Percentiles rank a stretch among this genome's conserved stretches.
phyloP scores from a whole-genome alignment of 805 yeast genomes.

The Yarrowia sp. region DNA sequence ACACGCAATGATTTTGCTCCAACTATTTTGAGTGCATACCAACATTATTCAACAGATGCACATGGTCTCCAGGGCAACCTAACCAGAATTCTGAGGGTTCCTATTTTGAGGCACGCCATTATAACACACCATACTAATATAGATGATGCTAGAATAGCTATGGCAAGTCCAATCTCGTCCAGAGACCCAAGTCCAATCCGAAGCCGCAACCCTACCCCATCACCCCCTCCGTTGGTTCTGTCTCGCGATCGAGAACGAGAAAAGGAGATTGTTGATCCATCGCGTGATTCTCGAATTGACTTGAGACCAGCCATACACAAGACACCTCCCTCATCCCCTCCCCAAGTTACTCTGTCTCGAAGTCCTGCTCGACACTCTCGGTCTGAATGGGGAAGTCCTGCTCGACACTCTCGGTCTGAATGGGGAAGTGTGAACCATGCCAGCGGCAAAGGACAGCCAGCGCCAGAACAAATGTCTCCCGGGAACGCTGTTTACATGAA shows the following conservation, averaged over 20 bases:
- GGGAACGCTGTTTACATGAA: constrained; percentile 12
- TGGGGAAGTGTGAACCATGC: background rate
- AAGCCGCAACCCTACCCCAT: background rate
- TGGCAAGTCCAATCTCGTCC: background rate
- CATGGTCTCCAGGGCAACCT: too few relatives aligned
- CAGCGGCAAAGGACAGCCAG: background rate
- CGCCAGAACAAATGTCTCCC: background rate
- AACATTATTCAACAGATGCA: too few relatives aligned
- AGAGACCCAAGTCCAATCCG: background rate
- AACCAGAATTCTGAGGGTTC: too few relatives aligned
- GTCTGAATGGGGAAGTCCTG: background rate
- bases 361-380: background rate
- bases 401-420: background rate
- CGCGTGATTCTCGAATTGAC: background rate
- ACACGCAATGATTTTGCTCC: too few relatives aligned
- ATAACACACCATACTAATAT: background rate
- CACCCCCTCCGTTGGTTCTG: background rate
- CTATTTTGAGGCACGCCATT: too few relatives aligned
- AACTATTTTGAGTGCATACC: too few relatives aligned
- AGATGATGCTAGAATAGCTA: background rate
- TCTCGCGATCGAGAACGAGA: background rate
- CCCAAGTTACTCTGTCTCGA: background rate
- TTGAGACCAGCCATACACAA: background rate
- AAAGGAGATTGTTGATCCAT: background rate
- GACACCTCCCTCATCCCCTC: background rate